These are phyloP conservation scores for Cladosporium cucumerinum DNA, from an alignment of 2,329 filamentous ascomycete species.

Conservation along the genomic window DNA sequence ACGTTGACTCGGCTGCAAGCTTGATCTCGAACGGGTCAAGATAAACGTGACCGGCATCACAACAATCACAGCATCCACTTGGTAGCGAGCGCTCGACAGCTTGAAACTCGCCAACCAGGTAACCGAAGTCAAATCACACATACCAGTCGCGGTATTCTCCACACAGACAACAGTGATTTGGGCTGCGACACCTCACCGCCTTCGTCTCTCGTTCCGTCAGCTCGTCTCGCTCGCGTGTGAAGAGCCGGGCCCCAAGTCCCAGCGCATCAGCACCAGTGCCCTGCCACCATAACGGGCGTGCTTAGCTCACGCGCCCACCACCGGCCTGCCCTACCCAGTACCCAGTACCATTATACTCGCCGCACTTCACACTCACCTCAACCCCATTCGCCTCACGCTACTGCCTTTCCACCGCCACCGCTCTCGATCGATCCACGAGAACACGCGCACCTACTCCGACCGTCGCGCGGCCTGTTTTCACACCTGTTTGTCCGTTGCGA, in stretches of 20 bases:
- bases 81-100: neutral
- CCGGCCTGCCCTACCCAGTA: neutral
- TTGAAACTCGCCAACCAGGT: neutral
- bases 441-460: neutral
- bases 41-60: neutral
- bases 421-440: neutral
- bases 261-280: conserved; percentile 1
- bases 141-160: neutral
- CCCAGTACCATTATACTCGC: neutral
- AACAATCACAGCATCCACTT: neutral
- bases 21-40: neutral
- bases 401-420: neutral
- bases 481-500: neutral
- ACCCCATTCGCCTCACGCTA: neutral
- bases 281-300: conserved; percentile 1
- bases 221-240: conserved; percentile 1
- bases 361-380: neutral
- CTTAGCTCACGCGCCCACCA: conserved; percentile 4
- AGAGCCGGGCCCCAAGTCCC: neutral
- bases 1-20: neutral
- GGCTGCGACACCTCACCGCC: neutral
- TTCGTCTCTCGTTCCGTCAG: neutral
- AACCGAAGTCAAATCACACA: neutral
- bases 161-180: neutral
- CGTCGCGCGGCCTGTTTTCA: neutral